Base-by-base conservation (phyloP, 768 basidiomycete species). In the Serendipita sp. region DNA sequence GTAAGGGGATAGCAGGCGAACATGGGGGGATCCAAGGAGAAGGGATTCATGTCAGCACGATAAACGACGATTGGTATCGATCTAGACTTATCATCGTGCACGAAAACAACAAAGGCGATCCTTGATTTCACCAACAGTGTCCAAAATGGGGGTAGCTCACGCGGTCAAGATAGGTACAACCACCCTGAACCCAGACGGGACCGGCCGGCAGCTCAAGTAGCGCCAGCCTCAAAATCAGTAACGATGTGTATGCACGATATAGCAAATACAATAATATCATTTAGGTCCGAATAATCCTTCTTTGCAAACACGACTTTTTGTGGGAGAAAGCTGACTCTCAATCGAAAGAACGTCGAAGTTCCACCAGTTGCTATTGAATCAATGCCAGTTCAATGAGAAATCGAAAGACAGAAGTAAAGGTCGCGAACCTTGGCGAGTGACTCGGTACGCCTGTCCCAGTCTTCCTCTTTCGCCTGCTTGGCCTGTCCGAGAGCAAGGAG, bases 401-500 rank as follows among this genome's bases (percentile, higher is more conserved):
- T 38, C 10, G 10, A 60, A 60, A 60, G 56, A 60, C 56, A 60
- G 56, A 60, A 60, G 24, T 8, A 37, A 60, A 16, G 16, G 35
- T 10, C 16, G 8, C 24, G 28, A n/a, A 37, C 56, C 56, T 60
- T 60, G 24, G 56, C 56, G 5, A 60, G 35, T 35, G 56, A 24
- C 56, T 60, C 56, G 4, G 56, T 60, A 35, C 56, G 56, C 35
- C n/a, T 60, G n/a, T 60, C 56, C 56, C 56, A 60, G 34, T 60
- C 56, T 37, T 94, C 91, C 77, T 89, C 80, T 18, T 83, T 86
- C 46, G 79, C 72, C 34, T 80, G 75, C 72, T 90, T 87, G n/a
- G 78, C 70, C 74, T 86, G 88, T 76, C 86, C 88, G 71, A 88
- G 81, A 71, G 86, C 90, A 65, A 92, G 77, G 58, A 92, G 79